Conservation (phyloP, 257 asterid genomes). For the Lavandula angustifolia region DNA sequence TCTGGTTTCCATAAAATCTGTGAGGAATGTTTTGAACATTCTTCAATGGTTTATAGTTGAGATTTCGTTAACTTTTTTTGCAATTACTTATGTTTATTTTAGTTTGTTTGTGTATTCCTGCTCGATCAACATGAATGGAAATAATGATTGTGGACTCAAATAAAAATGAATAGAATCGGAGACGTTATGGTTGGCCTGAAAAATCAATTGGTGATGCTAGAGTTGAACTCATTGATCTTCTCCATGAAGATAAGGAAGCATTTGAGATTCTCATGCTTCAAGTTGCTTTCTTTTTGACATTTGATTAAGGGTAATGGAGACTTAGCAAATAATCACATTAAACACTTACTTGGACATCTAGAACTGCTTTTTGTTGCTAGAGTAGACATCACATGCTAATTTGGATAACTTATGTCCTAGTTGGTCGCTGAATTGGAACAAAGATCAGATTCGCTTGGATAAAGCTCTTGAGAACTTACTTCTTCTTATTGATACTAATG, state of each 20-base stretch:
- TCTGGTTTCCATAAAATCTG: neutral
- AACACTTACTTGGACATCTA: neutral
- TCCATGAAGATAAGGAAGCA: neutral
- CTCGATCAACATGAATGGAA: neutral
- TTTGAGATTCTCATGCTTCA: constrained; percentile 12
- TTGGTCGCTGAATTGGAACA: constrained; percentile 14
- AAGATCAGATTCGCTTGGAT: constrained; percentile 20
- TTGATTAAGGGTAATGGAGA: neutral
- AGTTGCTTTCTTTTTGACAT: constrained; percentile 15
- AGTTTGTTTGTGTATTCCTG: neutral
- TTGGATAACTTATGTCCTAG: neutral
- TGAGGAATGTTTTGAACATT: neutral
- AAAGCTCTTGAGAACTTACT: constrained; percentile 4
- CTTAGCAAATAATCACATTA: constrained; percentile 1
- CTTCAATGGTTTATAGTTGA: neutral
- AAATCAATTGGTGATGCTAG: constrained; percentile 4
- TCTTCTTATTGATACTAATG: constrained; percentile 14
- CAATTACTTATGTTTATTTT: no score
- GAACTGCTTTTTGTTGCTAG: neutral
- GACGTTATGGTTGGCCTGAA: constrained; percentile 21
- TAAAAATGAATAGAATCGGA: neutral
- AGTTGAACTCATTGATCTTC: no score
- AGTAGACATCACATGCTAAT: constrained; percentile 9
- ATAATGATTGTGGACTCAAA: constrained; percentile 4
- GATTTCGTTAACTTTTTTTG: neutral